A percentile compares a stretch with the other conserved stretches of the same genome.
Conservation (phyloP, 352 stramenopile genomes). For the Phytophthora cactorum region DNA sequence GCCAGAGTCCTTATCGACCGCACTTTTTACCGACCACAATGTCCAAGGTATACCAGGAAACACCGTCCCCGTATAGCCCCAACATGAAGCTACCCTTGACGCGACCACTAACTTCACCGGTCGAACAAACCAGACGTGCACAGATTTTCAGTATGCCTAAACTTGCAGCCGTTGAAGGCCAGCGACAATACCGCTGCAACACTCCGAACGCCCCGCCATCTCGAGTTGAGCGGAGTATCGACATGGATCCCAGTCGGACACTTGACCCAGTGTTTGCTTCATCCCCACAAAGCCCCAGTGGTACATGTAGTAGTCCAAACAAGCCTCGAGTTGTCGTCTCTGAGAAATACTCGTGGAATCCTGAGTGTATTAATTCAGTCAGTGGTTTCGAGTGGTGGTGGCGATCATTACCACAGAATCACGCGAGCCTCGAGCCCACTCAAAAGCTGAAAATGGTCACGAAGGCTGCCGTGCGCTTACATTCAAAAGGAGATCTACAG, state of each 20-base stretch:
- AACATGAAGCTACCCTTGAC: constrained; percentile 50
- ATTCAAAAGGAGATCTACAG: constrained; percentile 66
- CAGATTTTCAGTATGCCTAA: constrained; percentile 74
- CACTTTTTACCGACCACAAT: constrained; percentile 66
- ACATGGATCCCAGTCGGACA: constrained; percentile 5
- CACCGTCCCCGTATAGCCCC: constrained; percentile 56
- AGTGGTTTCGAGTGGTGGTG: constrained; percentile 87
- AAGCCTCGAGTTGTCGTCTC: constrained; percentile 52
- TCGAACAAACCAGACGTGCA: constrained; percentile 52
- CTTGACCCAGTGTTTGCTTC: constrained; percentile 40
- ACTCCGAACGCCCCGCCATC: constrained; percentile 54
- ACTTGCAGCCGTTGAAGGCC: constrained; percentile 54
- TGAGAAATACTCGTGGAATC: constrained; percentile 76
- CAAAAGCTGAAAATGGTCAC: constrained; percentile 86
- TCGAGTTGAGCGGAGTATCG: constrained; percentile 14
- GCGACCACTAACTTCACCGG: constrained; percentile 48
- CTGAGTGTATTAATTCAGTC: constrained; percentile 77
- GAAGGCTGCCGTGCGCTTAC: constrained; percentile 71
- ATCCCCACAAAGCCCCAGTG: constrained; percentile 41
- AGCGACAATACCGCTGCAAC: constrained; percentile 51
- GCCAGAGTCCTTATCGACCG: constrained; percentile 25
- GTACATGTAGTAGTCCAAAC: constrained; percentile 10
- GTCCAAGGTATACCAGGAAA: constrained; percentile 56
- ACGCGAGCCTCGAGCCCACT: constrained; percentile 62
- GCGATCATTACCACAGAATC: constrained; percentile 70